Evolutionary conservation across 1,284 basidiomycete species (phyloP).

Genomic region (Rugosomyces carneus): DNA sequence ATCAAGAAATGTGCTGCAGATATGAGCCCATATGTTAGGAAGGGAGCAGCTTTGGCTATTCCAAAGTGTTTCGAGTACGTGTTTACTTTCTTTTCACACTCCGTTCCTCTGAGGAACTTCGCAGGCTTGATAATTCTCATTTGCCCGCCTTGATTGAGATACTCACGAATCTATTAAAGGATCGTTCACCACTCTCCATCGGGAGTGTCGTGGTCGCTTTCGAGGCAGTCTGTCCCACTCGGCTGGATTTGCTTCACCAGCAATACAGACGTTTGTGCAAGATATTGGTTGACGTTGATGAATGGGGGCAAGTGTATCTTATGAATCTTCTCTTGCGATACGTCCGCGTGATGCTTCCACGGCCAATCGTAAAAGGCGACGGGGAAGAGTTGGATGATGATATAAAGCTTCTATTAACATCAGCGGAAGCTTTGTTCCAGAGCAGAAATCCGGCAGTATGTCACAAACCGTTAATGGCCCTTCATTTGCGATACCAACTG

Average conservation of each 20-base stretch:
- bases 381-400: slow-evolving; percentile 63
- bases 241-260: slow-evolving; percentile 82
- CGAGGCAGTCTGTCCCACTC: slow-evolving; percentile 75
- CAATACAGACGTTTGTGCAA: slow-evolving; percentile 86
- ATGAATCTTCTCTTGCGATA: slow-evolving; percentile 81
- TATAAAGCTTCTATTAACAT: slow-evolving; percentile 70
- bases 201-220: slow-evolving; percentile 87
- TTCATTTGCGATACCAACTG: not conserved
- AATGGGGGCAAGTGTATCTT: slow-evolving; percentile 90
- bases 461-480: slow-evolving; percentile 4
- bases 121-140: slow-evolving; percentile 70
- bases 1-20: slow-evolving; percentile 90
- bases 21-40: slow-evolving; percentile 90
- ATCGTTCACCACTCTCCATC: slow-evolving; percentile 84
- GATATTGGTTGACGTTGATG: slow-evolving; percentile 85
- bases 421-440: slow-evolving; percentile 71
- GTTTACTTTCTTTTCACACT: slow-evolving; percentile 1
- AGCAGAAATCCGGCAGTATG: slow-evolving; percentile 82
- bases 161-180: slow-evolving; percentile 70
- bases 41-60: slow-evolving; percentile 85
- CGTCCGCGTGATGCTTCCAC: slow-evolving; percentile 76
- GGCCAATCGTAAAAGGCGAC: slow-evolving; percentile 43
- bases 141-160: slow-evolving; percentile 70
- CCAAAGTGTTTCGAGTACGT: slow-evolving; percentile 81
- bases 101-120: slow-evolving; percentile 9